Evolutionary conservation across 2,329 filamentous ascomycete species (phyloP), one percentile per base, ranked within the genome.

Genomic region (Orbilia ellipsospora): DNA sequence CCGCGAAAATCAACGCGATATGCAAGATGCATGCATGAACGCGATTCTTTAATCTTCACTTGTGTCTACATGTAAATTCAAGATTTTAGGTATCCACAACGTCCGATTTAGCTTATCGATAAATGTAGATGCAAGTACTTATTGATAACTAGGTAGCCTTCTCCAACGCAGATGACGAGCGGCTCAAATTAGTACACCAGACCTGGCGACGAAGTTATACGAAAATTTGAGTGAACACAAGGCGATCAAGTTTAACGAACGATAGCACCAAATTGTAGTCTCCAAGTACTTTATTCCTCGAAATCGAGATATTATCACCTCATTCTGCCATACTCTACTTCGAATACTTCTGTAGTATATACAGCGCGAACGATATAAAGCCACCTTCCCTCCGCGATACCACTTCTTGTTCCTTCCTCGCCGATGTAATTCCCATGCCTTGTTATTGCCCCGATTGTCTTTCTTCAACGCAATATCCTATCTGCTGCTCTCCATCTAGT

Each of bases 281-380:
- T 52, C 16, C 18, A 18, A 36, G 31, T 10, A 10, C 5, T 36
- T 10, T 2, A 10, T 36, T 36, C 5, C 31, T 36, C 8, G 5
- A 36, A 7, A 10, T 7, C 10, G 10, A 36, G 6, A 36, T 10
- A 36, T 6, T 7, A 10, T 36, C 10, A 23, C 23, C 10, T 36
- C 31, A 36, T 6, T 36, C 8, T 36, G 31, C 31, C 31, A 6
- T 36, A 36, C 1, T 10, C 31, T 7, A 10, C 31, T 36, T 36
- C 31, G 8, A 10, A 36, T 36, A 36, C 1, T 36, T 36, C 31
- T 10, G 10, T 36, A 6, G 31, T 36, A 10, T 36, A 10, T 7
- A 36, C 31, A 36, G 2, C 55, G 36, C 55, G 55, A 45, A 45
- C 45, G 28, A 59, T 72, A 72, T 72, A 64, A 72, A 64, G 8